Conservation (phyloP, 2,329 filamentous ascomycete genomes). For the Calonectria montana region DNA sequence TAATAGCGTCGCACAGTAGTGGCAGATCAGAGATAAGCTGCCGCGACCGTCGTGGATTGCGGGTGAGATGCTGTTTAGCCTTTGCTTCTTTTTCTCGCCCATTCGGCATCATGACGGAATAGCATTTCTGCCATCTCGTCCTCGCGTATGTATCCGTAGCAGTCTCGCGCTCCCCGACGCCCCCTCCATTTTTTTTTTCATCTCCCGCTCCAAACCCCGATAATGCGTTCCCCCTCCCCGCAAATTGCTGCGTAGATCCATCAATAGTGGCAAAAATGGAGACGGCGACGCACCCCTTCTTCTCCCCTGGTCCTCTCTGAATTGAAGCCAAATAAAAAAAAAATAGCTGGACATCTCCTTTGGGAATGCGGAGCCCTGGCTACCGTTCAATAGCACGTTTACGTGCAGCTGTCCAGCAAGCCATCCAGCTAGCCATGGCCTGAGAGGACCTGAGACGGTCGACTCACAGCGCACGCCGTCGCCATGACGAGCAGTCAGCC, state of each 20-base stretch:
- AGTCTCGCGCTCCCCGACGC: not conserved
- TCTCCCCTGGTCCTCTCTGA: not conserved
- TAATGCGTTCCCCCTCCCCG: not conserved
- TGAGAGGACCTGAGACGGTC: not conserved
- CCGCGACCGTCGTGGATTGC: not conserved
- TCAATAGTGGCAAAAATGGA: not conserved
- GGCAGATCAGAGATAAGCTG: conserved; percentile 2
- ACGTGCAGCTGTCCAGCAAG: conserved; percentile 15
- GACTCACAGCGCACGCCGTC: conserved; percentile 10
- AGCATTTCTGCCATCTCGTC: not conserved
- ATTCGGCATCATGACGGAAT: not conserved
- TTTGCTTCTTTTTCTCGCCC: not conserved
- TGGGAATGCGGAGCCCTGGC: not conserved
- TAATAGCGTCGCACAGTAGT: conserved; percentile 1
- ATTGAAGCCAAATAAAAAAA: not conserved
- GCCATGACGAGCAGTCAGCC: not conserved
- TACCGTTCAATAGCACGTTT: conserved; percentile 9
- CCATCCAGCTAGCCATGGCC: conserved; percentile 1
- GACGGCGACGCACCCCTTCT: not conserved
- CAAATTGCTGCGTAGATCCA: not conserved
- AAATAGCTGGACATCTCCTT: not conserved
- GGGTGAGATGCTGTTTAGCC: not conserved
- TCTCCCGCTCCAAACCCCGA: not conserved
- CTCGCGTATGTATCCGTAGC: not conserved
- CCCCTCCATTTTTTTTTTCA: not conserved